Percentiles rank a stretch among this genome's conserved stretches.
Conservation (phyloP, 805 yeast species). For the Metschnikowia cubensis region DNA sequence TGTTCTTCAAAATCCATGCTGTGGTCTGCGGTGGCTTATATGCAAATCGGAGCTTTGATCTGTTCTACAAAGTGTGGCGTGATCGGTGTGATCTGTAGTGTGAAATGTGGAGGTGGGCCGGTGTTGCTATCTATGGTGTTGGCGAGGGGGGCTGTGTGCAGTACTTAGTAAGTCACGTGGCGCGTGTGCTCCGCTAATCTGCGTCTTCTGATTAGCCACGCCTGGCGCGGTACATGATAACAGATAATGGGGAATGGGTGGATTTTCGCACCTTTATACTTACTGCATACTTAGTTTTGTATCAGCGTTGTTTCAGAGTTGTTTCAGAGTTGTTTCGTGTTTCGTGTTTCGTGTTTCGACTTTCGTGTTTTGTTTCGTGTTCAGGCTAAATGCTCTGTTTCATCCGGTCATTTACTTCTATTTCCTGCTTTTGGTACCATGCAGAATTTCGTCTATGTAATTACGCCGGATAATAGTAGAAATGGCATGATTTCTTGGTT, state of each 20-base stretch:
- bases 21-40: background rate
- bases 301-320: too few relatives aligned
- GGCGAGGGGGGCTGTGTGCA: slow-evolving; percentile 5
- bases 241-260: too few relatives aligned
- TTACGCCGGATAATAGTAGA: too few relatives aligned
- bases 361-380: too few relatives aligned
- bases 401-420: background rate
- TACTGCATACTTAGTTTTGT: too few relatives aligned
- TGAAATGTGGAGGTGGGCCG: background rate
- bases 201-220: slow-evolving; percentile 3
- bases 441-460: too few relatives aligned
- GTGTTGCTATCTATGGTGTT: slow-evolving; percentile 4
- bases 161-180: background rate
- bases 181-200: background rate
- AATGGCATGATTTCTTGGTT: too few relatives aligned
- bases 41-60: too few relatives aligned
- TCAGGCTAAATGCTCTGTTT: background rate
- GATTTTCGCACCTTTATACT: too few relatives aligned
- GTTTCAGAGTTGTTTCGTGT: background rate
- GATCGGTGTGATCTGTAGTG: background rate
- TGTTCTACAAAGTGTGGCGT: background rate
- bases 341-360: too few relatives aligned
- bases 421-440: too few relatives aligned
- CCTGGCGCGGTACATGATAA: background rate
- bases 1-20: slow-evolving; percentile 29